Evolutionary conservation across 257 asterid species (phyloP), one percentile per base, ranked within the genome.

Genomic region (Salvia rosmarinus): DNA sequence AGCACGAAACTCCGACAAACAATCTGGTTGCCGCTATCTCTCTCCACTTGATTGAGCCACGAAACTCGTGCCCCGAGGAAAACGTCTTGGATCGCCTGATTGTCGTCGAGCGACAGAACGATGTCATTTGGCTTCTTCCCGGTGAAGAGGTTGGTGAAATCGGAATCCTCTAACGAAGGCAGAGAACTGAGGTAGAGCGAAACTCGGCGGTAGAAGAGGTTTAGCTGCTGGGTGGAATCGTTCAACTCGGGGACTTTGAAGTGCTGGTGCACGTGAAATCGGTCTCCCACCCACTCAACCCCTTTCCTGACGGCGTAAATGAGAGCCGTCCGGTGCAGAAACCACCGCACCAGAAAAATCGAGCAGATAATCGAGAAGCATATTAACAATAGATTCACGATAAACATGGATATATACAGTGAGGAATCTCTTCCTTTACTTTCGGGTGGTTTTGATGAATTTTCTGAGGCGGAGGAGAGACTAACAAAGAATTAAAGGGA

Each of bases 311-410:
- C 75, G 47, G 75, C 83, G 9, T 62, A 80, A 4, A 91, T 87
- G n/a, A 91, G 83, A 44, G 93, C 92, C 0, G 96, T 91, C 66
- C 87, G 85, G 67, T 87, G 84, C 7, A 89, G 72, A 13, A 89
- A 79, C 21, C 80, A 85, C 59, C 95, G 85, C 67, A 75, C 67
- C 35, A 87, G 39, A 59, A 82, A 76, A 11, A 81, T 21, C 0
- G 75, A 21, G 37, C 75, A 70, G 13, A 73, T 0, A 13, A 71
- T 3, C 10, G 80, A 47, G 37, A 84, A 67, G 19, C 82, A 40
- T 23, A 71, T 39, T 20, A 74, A 67, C 43, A 82, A 49, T 19
- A 77, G 28, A 47, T 74, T 77, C 47, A 72, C 54, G 57, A 78
- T 6, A 70, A 82, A 60, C 88, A 86, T 85, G 12, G 70, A 39